These are phyloP conservation scores for Mrakia frigida DNA, from an alignment of 768 basidiomycete species.

Conservation along the genomic window DNA sequence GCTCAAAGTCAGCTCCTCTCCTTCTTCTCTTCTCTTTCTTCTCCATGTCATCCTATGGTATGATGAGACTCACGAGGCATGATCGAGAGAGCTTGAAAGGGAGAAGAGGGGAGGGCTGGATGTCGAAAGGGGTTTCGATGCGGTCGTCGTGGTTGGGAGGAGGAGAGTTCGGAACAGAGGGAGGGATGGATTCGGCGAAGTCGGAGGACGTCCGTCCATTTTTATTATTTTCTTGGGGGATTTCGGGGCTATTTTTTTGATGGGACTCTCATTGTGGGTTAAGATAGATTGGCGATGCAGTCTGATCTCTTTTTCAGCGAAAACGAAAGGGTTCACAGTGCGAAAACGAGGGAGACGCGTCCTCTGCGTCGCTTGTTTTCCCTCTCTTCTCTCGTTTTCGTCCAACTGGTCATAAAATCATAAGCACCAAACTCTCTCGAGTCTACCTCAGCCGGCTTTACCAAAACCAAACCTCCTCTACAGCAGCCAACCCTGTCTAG, in stretches of 20 bases:
- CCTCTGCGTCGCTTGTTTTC: too few species aligned
- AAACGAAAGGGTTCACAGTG: too few species aligned
- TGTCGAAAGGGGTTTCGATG: neutral
- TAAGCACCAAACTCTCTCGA: too few species aligned
- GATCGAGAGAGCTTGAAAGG: neutral
- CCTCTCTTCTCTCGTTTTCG: too few species aligned
- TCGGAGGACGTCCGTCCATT: neutral
- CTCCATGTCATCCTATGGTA: neutral
- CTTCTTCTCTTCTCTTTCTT: neutral
- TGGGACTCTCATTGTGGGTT: too few species aligned
- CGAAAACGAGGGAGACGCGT: too few species aligned
- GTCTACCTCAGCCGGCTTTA: too few species aligned
- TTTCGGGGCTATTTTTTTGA: too few species aligned
- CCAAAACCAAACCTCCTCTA: neutral
- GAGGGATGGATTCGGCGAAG: neutral
- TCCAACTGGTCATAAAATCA: too few species aligned
- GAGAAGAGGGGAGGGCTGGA: neutral
- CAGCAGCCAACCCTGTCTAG: too few species aligned
- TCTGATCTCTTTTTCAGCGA: too few species aligned
- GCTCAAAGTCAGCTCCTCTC: neutral
- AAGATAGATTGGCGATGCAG: too few species aligned
- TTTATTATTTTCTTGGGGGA: neutral
- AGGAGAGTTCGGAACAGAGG: neutral
- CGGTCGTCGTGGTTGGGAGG: neutral
- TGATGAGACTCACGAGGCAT: constrained; percentile 13